Base-by-base conservation (phyloP, 768 basidiomycete genomes). In the Tylopilus sp. region DNA sequence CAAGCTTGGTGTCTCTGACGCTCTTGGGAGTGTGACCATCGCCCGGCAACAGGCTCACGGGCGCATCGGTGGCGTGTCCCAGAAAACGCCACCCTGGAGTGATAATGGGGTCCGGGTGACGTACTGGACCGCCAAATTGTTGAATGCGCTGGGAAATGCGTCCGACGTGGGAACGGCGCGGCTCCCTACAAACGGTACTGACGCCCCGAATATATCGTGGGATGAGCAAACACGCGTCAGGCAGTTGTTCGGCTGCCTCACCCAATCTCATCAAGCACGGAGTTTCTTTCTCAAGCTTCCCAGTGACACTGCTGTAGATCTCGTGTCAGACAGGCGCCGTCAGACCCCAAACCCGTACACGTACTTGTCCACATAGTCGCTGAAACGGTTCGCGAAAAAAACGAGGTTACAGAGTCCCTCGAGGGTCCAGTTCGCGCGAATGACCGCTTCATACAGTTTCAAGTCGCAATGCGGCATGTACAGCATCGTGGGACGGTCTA, bases 381-480 rank as follows among this genome's bases (percentile, higher is more conserved):
- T 66, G 53, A 91, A 71, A 47, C 70, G 74, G 69, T 91, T 91
- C 49, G 81, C 84, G 53, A 91, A 60, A 47, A 91, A 71, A 47
- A 88, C 59, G 21, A 83, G 60, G 51, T 70, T 72, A 50, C 71
- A 61, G 46, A 88, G 66, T 20, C 69, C 68, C 25, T 72, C 71
- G 25, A 52, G 61, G 41, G 72, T 68, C 83, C 84, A 86, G 63
- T 88, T 88, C 12, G 75, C 75, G 51, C 75, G 74, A 49, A 90
- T 67, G 40, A 88, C 61, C 56, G 70, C 74, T 62, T 91, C 86
- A 65, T 89, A 87, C 23, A 90, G 73, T 53, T 75, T 76, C 66
- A 85, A 62, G 61, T 87, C 85, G 64, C 88, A 89, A 66, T 90
- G 88, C 20, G 86, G 88, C 86, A 89, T 88, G 70, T 80, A 88